Evolutionary conservation across 768 basidiomycete species (phyloP).

Genomic region (Russula emetica): DNA sequence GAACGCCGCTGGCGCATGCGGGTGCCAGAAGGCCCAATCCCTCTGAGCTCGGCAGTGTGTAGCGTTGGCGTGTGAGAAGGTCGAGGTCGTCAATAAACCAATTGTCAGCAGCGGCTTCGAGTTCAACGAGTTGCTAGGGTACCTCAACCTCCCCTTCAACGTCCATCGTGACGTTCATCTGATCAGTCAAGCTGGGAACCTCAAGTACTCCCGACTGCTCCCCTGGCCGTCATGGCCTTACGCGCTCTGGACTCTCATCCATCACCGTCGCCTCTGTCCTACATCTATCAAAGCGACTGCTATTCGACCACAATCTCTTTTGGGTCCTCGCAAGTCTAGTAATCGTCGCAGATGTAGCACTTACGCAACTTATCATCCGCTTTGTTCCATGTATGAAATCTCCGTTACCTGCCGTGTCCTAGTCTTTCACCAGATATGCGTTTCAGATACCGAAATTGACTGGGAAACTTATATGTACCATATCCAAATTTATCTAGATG

Average conservation of each 20-base stretch:
- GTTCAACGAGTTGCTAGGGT: too few species aligned
- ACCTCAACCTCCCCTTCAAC: too few species aligned
- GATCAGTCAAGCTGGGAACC: slow-evolving; percentile 15
- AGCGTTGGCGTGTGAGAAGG: neutral
- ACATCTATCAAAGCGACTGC: slow-evolving; percentile 33
- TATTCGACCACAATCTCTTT: slow-evolving; percentile 58
- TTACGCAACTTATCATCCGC: slow-evolving; percentile 76
- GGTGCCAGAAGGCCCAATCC: slow-evolving; percentile 10
- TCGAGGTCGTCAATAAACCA: too few species aligned
- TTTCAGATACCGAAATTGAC: slow-evolving; percentile 94
- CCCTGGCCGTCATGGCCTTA: slow-evolving; percentile 6
- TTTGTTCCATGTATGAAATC: slow-evolving; percentile 72
- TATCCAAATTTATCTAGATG: slow-evolving; percentile 67
- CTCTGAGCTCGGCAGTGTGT: slow-evolving; percentile 7
- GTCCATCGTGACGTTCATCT: too few species aligned
- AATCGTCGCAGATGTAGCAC: slow-evolving; percentile 66
- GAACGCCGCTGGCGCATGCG: slow-evolving; percentile 36
- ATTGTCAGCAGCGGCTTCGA: neutral
- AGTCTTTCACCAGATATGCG: slow-evolving; percentile 25
- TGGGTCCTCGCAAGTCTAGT: slow-evolving; percentile 61
- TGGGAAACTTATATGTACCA: slow-evolving; percentile 97
- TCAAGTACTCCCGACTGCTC: neutral
- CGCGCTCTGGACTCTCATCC: neutral
- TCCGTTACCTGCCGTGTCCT: slow-evolving; percentile 14
- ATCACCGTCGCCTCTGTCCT: slow-evolving; percentile 2